Percentiles rank a stretch among this genome's conserved stretches.
phyloP scores from a whole-genome alignment of 495 filamentous ascomycete species.

The Xylaria acuta region DNA sequence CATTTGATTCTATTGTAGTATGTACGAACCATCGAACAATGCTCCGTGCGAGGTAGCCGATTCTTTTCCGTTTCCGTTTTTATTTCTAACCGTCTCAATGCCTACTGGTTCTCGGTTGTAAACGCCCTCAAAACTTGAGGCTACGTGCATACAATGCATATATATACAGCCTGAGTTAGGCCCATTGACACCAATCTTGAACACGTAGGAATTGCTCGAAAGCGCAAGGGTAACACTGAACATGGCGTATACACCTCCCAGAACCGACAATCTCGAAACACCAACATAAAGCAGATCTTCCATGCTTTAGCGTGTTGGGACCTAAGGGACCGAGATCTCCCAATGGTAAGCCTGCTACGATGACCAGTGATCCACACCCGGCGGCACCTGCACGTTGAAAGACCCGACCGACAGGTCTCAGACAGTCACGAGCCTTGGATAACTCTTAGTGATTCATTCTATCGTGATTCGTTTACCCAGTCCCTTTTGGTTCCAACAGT shows the following conservation, averaged over 20 bases:
- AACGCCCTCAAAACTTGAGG: not conserved
- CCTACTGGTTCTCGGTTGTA: constrained; percentile 6
- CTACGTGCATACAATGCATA: constrained; percentile 3
- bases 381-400: not conserved
- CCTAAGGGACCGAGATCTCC: not conserved
- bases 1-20: not conserved
- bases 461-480: not conserved
- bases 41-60: not conserved
- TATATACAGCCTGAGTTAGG: constrained; percentile 7
- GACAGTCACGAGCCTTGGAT: constrained; percentile 5
- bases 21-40: not conserved
- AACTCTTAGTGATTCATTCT: not conserved
- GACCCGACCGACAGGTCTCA: constrained; percentile 5
- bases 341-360: constrained; percentile 9
- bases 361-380: not conserved
- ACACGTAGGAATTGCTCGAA: not conserved
- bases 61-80: not conserved
- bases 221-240: not conserved
- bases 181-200: constrained; percentile 1
- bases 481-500: not conserved
- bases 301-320: constrained; percentile 12
- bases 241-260: not conserved
- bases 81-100: not conserved
- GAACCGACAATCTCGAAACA: constrained; percentile 10
- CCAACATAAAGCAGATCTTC: constrained; percentile 9